Base-by-base conservation (phyloP, 495 filamentous ascomycete species). In the Ramalina intermedia region DNA sequence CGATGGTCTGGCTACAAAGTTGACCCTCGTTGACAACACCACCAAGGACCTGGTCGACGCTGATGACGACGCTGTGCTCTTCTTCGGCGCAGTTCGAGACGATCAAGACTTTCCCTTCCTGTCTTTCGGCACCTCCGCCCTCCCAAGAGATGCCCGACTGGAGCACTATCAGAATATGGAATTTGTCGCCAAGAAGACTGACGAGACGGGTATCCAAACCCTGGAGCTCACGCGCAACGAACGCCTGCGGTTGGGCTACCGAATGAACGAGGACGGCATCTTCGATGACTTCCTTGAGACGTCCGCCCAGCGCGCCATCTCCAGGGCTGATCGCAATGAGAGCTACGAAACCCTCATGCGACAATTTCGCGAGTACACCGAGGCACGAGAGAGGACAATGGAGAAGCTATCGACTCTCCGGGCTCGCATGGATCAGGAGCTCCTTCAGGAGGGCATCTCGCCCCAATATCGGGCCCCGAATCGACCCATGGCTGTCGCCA, bases 1-100 rank as follows among this genome's bases (percentile, higher is more conserved):
- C n/a, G 60, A 63, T 39, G 47, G 56, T 12, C 49, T 58, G 7
- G 49, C 55, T 13, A 60, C 55, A 35, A 52, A 57, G 13, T 35
- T 54, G 6, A 16, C 33, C 8, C 43, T 63, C n/a, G 43, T 43
- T 18, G 33, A 53, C 5, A 55, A 56, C n/a, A 59, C 50, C 14
- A 50, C 47, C 17, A 56, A 49, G 8, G 35, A 49, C 23, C 45
- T 44, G 21, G 51, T 43, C 17, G 48, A 46, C 16, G 52, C 56
- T 13, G 52, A 58, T 39, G 50, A 48, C 20, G 50, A 54, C 16
- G 51, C 50, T 26, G 29, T 55, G 9, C 45, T 52, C 17, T 40
- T 49, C 8, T 53, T 50, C 46, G 53, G 50, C 27, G 53, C 41
- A 8, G 45, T 48, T 1, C 50, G 56, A 35, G 55, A 58, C 39